phyloP scores from a whole-genome alignment of 2,329 filamentous ascomycete genomes.

The Ophiostoma sp. region DNA sequence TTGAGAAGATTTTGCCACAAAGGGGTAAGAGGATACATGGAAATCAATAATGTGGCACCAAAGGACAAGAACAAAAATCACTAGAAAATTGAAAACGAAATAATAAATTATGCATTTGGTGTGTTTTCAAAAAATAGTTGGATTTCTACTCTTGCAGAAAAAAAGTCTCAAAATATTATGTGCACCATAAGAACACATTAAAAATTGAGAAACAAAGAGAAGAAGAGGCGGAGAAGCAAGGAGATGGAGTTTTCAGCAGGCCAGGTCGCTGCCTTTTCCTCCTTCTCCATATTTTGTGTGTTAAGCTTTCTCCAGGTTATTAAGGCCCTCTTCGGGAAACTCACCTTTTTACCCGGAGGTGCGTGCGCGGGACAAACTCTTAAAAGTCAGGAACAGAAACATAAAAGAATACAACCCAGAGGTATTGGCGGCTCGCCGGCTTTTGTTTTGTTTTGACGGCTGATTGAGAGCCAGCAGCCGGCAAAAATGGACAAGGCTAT shows the following conservation, averaged over 20 bases:
- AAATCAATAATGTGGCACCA: too few relatives aligned
- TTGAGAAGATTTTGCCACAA: neutral
- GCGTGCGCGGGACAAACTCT: neutral
- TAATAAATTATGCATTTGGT: too few relatives aligned
- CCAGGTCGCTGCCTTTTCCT: neutral
- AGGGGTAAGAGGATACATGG: too few relatives aligned
- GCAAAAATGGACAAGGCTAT: slow-evolving; percentile 5
- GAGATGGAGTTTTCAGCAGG: neutral
- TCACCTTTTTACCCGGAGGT: slow-evolving; percentile 13
- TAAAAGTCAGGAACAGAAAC: neutral
- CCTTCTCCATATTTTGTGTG: neutral
- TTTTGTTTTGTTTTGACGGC: neutral
- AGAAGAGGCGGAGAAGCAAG: neutral
- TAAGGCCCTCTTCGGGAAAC: neutral
- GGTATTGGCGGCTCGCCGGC: neutral
- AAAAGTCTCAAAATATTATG: too few relatives aligned
- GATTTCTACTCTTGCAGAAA: too few relatives aligned
- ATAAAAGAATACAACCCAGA: neutral
- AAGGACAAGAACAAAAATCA: too few relatives aligned
- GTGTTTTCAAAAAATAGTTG: too few relatives aligned
- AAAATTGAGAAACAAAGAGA: neutral
- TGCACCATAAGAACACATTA: too few relatives aligned
- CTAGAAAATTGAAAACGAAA: too few relatives aligned
- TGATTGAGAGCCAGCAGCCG: neutral
- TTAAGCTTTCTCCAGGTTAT: neutral